Evolutionary conservation across 352 stramenopile species (phyloP), one percentile per base, ranked within the genome.

Genomic region (Pythium grandisporangium): DNA sequence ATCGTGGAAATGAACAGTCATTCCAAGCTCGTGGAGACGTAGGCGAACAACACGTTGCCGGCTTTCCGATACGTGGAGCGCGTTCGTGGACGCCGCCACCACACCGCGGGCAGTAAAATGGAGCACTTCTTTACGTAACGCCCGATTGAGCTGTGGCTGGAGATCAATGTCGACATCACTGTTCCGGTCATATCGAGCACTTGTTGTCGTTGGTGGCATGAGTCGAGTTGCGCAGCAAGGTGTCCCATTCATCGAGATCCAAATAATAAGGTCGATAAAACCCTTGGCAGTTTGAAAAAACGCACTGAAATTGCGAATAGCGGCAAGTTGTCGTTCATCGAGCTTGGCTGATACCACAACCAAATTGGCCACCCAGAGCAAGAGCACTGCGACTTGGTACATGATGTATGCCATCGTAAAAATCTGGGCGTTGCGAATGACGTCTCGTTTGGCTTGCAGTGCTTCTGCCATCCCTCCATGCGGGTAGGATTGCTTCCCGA

Each of bases 31-130:
- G 29, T 92, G 79, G 29, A 92, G 56, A 2, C 77, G 77, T 6
- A 89, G 54, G 14, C 75, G 73, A 19, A 84, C 71, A n/a, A 86
- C 65, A 30, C 63, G n/a, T n/a, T n/a, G 68, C 17, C 74, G 63
- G 0, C 53, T 53, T 16, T 64, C 55, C 0, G 63, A 60, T 5
- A 80, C 61, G 35, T 75, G 79, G 0, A 55, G 57, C 2, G 69
- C 65, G 45, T 88, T 87, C 1, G 70, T 66, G 20, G 75, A 89
- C 14, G 78, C 75, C 14, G 78, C 78, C 2, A 92, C 77, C 19
- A 95, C 75, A 6, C 83, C 83, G 32, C 78, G 70, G 2, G 81
- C 94, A 14, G 83, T 92, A 38, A 93, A 95, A 36, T 91, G 77
- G 33, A 95, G 70, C 32, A 95, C 80, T 53, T 95, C 83, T 42